Evolutionary conservation across 2,329 filamentous ascomycete species (phyloP), one percentile per base, ranked within the genome.

Genomic region (Sclerotiophoma versabilis): DNA sequence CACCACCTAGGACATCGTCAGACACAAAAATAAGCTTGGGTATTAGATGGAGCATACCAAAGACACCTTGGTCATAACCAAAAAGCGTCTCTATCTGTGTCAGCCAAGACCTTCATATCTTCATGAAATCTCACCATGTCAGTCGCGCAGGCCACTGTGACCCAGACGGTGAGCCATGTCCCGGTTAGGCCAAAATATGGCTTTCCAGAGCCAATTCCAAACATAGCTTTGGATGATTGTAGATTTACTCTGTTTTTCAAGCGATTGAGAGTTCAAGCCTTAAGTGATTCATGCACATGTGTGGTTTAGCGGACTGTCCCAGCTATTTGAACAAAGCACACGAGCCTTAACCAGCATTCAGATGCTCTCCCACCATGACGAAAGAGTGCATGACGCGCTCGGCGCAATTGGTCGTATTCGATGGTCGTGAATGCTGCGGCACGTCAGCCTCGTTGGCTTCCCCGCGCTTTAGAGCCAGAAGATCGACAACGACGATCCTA

Each of bases 161-260:
- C 75, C 82, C 82, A 84, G 58, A 84, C 82, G 14, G 81, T 83
- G 30, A 84, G 76, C 81, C 80, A 83, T 75, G 76, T 77, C 55
- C 81, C 81, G n/a, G 75, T 80, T 37, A 82, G 61, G 45, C 82
- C 81, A 69, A 84, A 83, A 60, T 82, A 84, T 43, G 77, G 80
- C 65, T 73, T 62, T 49, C 68, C 76, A 25, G 48, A 44, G 41
- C 37, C 45, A 19, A 44, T 38, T 19, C 38, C 33, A 36, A 65
- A 65, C 55, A 64, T 62, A 6, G 37, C 38, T 1, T n/a, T 15
- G 17, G 15, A 2, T 22, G 14, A 17, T 23, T 27, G n/a, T 14
- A n/a, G n/a, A 6, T 9, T 27, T 2, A 15, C 1, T 36, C 9
- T 34, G 6, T 23, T 17, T n/a, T 4, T 32, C 2, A 23, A 15